phyloP scores from a whole-genome alignment of 352 stramenopile genomes.

The Phytopythium chamaehyphon region DNA sequence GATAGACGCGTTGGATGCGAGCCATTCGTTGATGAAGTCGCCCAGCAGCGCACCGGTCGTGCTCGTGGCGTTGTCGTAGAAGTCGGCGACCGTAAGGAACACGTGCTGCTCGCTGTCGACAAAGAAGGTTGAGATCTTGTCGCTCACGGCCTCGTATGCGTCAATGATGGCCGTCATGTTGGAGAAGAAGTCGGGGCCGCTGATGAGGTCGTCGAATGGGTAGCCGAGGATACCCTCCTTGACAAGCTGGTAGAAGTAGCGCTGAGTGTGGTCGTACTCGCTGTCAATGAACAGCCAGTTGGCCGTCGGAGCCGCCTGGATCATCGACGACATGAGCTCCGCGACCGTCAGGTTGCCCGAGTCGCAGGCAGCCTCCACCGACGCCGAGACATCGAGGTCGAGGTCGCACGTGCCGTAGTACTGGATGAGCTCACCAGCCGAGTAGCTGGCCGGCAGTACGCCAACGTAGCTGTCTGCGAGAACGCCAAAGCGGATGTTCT shows the following conservation, averaged over 20 bases:
- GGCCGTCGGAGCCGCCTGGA: constrained; percentile 34
- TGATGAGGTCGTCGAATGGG: constrained; percentile 53
- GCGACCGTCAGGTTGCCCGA: constrained; percentile 34
- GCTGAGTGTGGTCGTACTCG: constrained; percentile 55
- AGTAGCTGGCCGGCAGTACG: constrained; percentile 44
- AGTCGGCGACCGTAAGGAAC: constrained; percentile 40
- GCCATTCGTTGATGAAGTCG: constrained; percentile 33
- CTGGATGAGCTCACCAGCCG: constrained; percentile 42
- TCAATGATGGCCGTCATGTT: constrained; percentile 50
- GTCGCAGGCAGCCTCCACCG: constrained; percentile 41
- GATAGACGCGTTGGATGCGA: constrained; percentile 31
- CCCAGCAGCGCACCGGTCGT: constrained; percentile 24
- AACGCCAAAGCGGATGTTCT: constrained; percentile 52
- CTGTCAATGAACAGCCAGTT: constrained; percentile 70
- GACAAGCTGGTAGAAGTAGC: constrained; percentile 64
- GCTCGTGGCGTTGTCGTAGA: constrained; percentile 44
- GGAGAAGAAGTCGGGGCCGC: constrained; percentile 46
- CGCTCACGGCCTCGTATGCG: constrained; percentile 43
- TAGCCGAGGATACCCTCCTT: constrained; percentile 43
- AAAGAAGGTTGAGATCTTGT: constrained; percentile 48
- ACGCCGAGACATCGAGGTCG: constrained; percentile 32
- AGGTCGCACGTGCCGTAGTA: constrained; percentile 58
- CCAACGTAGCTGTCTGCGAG: constrained; percentile 63
- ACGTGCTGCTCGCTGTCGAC: constrained; percentile 44
- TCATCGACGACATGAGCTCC: constrained; percentile 49